phyloP scores from a whole-genome alignment of 208 protist species.

The Wallacemonas sp. region DNA sequence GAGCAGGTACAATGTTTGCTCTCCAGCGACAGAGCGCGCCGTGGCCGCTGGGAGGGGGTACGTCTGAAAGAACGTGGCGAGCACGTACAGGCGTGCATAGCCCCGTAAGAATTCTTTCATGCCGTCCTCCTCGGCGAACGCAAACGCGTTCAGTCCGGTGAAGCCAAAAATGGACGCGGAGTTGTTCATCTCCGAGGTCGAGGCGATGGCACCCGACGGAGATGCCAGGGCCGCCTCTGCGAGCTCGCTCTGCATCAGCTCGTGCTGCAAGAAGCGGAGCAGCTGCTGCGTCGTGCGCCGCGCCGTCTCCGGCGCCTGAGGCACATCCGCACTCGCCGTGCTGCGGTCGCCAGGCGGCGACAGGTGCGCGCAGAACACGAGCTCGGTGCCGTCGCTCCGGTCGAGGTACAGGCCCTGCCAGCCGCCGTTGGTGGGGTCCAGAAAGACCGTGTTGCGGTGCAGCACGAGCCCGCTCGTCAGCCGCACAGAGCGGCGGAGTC shows the following conservation, averaged over 20 bases:
- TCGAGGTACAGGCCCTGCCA: neutral
- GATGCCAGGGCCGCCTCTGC: neutral
- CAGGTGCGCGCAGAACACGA: neutral
- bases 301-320: no score
- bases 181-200: neutral
- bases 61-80: neutral
- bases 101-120: neutral
- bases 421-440: conserved; percentile 4
- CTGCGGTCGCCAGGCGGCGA: no score
- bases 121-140: conserved; percentile 10
- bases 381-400: neutral
- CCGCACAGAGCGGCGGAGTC: neutral
- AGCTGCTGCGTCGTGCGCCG: conserved; percentile 8
- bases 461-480: neutral
- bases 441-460: neutral
- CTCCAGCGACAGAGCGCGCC: neutral
- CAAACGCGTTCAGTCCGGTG: neutral
- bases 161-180: neutral
- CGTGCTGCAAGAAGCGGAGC: conserved; percentile 7
- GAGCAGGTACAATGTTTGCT: neutral
- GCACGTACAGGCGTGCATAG: neutral
- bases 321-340: no score
- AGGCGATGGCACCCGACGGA: neutral
- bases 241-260: conserved; percentile 1
- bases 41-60: no score